These are phyloP conservation scores for Angomonas deanei DNA, from an alignment of 208 protist species.

Conservation along the genomic window DNA sequence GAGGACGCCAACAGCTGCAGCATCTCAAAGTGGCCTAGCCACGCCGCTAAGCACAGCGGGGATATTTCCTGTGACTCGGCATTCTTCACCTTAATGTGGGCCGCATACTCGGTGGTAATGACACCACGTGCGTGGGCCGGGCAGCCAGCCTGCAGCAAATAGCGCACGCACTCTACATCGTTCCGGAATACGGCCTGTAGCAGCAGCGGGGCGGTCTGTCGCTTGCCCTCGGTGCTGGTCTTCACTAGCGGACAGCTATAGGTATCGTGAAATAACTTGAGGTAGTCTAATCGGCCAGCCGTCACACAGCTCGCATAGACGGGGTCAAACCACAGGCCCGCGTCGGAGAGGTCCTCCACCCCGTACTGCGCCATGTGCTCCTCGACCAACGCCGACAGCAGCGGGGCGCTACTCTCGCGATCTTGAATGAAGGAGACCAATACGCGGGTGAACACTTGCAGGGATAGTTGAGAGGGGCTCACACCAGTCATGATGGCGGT, in stretches of 20 bases:
- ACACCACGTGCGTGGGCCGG: slow-evolving; percentile 18
- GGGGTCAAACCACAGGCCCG: slow-evolving; percentile 29
- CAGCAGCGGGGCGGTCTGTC: slow-evolving; percentile 13
- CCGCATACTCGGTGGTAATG: slow-evolving; percentile 12
- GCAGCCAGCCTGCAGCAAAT: slow-evolving; percentile 40
- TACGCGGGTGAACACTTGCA: slow-evolving; percentile 2
- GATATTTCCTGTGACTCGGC: slow-evolving; percentile 27
- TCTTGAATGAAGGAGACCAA: neutral
- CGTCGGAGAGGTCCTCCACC: slow-evolving; percentile 14
- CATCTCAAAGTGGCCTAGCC: slow-evolving; percentile 29
- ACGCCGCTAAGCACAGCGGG: slow-evolving; percentile 59
- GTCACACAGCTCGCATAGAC: slow-evolving; percentile 40
- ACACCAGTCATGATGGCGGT: neutral
- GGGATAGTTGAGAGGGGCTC: neutral
- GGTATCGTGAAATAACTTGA: slow-evolving; percentile 31
- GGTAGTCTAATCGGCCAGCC: slow-evolving; percentile 26
- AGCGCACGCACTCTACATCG: slow-evolving; percentile 32
- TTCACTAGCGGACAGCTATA: slow-evolving; percentile 28
- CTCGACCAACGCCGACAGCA: slow-evolving; percentile 20
- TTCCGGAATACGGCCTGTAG: slow-evolving; percentile 30
- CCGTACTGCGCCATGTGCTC: slow-evolving; percentile 16
- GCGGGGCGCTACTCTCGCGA: slow-evolving; percentile 1
- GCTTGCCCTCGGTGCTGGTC: neutral
- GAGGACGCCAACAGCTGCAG: slow-evolving; percentile 38
- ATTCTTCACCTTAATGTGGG: slow-evolving; percentile 15